Evolutionary conservation across 2,329 filamentous ascomycete genomes (phyloP), one percentile per base, ranked within the genome.

Genomic region (Dothiorella sarmentorum): DNA sequence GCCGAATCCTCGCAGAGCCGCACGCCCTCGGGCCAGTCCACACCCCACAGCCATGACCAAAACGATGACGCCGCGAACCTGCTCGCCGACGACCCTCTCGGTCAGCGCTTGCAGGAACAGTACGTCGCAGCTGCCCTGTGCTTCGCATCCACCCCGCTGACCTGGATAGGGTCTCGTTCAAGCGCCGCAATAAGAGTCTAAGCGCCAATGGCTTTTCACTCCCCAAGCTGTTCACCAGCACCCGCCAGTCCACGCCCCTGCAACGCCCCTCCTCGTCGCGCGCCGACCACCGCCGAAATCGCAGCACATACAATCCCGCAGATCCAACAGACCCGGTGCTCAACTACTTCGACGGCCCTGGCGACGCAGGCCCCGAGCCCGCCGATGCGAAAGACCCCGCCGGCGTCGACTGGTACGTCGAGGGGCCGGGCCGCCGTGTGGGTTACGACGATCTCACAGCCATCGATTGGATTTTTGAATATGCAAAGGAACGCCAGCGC

Each of bases 381-480:
- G 67, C 73, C 59, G 75, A 78, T 61, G 67, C 70, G 47, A 79
- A 79, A 63, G 77, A 80, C 62, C 70, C 72, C 22, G 69, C 64
- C 13, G 72, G 72, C 0, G 64, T 77, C 18, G 93, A 97, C 73
- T 97, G 93, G 93, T 89, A 95, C 70, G 82, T 88, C 47, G 93
- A 97, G 73, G 91, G 91, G 0, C 91, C 90, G 0, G 92, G 92
- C 1, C 85, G 91, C 56, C 85, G 94, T 68, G 92, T 97, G 35
- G 93, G 90, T 57, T 99, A 99, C 76, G 93, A 97, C 69, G 89
- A 99, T 75, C 80, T 97, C 71, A 97, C 93, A 15, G 93, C 94
- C 60, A 99, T 99, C 71, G 94, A 99, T 77, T 99, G 94, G 94
- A 97, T 97, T 70, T 97, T 96, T 67, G 94, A 99, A 74, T 96